Conservation (phyloP, 1,284 basidiomycete genomes). For the Laetiporus sulphureus region DNA sequence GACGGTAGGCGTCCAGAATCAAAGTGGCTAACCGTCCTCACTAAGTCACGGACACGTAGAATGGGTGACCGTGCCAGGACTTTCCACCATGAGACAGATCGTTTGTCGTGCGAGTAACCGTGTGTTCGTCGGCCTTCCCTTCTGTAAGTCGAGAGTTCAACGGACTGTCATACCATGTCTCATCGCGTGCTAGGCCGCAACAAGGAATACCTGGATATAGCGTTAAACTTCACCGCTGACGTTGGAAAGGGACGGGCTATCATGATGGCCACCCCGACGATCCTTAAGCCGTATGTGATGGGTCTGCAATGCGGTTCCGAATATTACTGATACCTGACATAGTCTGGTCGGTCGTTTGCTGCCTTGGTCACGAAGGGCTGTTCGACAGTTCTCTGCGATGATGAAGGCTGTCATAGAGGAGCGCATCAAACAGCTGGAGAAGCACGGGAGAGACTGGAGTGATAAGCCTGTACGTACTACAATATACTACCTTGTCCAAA, state of each 20-base stretch:
- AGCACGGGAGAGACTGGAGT: not conserved
- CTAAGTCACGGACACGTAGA: conserved; percentile 7
- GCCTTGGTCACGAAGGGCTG: not conserved
- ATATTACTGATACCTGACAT: not conserved
- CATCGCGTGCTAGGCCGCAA: conserved; percentile 20
- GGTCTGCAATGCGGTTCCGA: not conserved
- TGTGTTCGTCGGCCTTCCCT: conserved; percentile 19
- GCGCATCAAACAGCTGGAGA: not conserved
- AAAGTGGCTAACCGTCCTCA: not conserved
- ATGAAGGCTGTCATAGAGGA: not conserved
- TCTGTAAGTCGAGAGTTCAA: conserved; percentile 16
- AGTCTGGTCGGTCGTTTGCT: not conserved
- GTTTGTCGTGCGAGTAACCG: conserved; percentile 19
- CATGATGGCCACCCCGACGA: conserved; percentile 30
- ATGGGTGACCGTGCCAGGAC: conserved; percentile 13
- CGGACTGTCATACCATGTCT: not conserved
- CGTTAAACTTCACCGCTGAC: conserved; percentile 25
- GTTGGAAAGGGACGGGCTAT: conserved; percentile 19
- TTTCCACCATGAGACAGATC: conserved; percentile 14
- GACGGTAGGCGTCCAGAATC: conserved; percentile 1
- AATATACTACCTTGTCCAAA: not conserved
- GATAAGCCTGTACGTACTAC: not conserved
- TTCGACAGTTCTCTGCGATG: not conserved
- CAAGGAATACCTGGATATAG: conserved; percentile 24
- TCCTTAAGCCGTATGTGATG: conserved; percentile 21